Evolutionary conservation across 345 rosid species (phyloP).

Genomic region (Lepidium aucheri): DNA sequence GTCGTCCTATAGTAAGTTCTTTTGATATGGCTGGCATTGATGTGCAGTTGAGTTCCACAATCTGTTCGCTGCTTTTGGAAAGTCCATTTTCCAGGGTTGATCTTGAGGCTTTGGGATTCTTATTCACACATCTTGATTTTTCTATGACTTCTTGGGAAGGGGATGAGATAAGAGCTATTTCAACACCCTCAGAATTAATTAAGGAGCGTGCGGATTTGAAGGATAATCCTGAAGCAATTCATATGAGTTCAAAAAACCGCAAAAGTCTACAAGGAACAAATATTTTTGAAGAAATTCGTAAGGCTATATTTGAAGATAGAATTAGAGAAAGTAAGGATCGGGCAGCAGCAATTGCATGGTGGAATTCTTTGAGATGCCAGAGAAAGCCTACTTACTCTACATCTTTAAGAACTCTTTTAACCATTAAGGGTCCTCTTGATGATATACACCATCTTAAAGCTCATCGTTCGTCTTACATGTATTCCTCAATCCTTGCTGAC

Average conservation of each 20-base stretch:
- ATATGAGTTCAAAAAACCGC: constrained; percentile 21
- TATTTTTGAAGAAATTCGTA: constrained; percentile 83
- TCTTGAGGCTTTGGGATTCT: constrained; percentile 59
- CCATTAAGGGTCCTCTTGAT: constrained; percentile 54
- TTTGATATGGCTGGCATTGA: constrained; percentile 85
- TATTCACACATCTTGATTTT: constrained; percentile 76
- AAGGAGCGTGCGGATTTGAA: constrained; percentile 37
- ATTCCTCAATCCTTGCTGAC: constrained; percentile 73
- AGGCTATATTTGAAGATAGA: constrained; percentile 70
- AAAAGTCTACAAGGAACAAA: constrained; percentile 50
- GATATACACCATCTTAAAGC: constrained; percentile 49
- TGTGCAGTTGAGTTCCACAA: constrained; percentile 61
- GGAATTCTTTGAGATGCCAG: constrained; percentile 97
- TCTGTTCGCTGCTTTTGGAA: constrained; percentile 56
- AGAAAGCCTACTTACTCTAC: constrained; percentile 80
- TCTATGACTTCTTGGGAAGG: constrained; percentile 86
- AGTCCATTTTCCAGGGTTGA: constrained; percentile 58
- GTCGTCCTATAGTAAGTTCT: constrained; percentile 97
- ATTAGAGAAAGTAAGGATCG: constrained; percentile 61
- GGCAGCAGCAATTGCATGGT: constrained; percentile 91
- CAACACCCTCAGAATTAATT: constrained; percentile 65
- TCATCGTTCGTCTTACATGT: constrained; percentile 37
- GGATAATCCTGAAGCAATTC: constrained; percentile 35
- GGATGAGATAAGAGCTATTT: constrained; percentile 64
- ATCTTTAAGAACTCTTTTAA: constrained; percentile 47